A percentile compares a stretch with the other conserved stretches of the same genome.
Conservation (phyloP, 148 eudicot species). For the Euryodendron excelsum region DNA sequence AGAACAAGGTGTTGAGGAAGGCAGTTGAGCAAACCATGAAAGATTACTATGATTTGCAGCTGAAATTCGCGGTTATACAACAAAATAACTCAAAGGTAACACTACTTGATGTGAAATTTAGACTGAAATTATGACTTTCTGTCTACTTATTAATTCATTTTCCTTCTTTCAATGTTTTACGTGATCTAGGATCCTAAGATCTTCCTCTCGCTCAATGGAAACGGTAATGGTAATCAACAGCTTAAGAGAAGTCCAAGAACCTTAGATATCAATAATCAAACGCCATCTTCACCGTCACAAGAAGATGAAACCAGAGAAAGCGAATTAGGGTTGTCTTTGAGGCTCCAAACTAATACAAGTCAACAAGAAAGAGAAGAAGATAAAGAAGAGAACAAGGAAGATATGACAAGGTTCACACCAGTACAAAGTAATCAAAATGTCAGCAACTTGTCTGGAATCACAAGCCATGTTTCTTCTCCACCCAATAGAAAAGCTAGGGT, state of each 20-base stretch:
- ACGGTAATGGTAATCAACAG: conserved; percentile 16
- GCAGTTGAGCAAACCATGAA: conserved; percentile 49
- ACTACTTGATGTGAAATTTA: neutral
- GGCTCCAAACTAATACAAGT: conserved; percentile 22
- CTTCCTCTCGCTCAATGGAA: conserved; percentile 33
- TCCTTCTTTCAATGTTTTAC: too few species aligned
- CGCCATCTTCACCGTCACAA: conserved; percentile 16
- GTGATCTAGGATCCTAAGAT: conserved; percentile 39
- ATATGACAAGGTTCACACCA: conserved; percentile 7
- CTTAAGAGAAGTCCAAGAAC: conserved; percentile 19
- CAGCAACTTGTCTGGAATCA: conserved; percentile 24
- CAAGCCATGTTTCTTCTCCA: conserved; percentile 33
- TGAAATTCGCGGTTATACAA: conserved; percentile 34
- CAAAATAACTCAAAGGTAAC: conserved; percentile 34
- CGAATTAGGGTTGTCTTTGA: conserved; percentile 54
- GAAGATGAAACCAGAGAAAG: conserved; percentile 25
- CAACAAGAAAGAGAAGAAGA: conserved; percentile 18
- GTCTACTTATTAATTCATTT: too few species aligned
- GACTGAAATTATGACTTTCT: neutral
- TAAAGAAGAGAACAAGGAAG: conserved; percentile 16
- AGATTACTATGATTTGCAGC: conserved; percentile 46
- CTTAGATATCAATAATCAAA: conserved; percentile 8
- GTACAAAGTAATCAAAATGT: conserved; percentile 20
- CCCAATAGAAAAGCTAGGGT: conserved; percentile 60
- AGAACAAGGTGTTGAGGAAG: conserved; percentile 41